These are phyloP conservation scores for Chrysophaeum taylorii DNA, from an alignment of 352 stramenopile genomes.

Conservation along the genomic window DNA sequence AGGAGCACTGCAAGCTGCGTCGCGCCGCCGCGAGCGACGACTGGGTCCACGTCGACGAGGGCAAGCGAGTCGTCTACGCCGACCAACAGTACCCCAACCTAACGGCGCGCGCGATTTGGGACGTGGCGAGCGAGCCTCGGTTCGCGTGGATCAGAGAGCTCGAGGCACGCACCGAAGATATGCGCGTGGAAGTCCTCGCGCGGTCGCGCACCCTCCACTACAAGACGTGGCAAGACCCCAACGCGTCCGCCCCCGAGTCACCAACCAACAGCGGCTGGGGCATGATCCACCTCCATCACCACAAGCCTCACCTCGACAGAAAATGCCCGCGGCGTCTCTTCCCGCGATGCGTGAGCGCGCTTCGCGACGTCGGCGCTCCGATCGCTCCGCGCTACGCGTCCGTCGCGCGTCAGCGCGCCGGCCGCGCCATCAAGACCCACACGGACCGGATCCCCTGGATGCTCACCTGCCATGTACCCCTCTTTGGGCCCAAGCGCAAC, in stretches of 20 bases:
- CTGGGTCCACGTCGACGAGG: not conserved
- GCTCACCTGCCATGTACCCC: not conserved
- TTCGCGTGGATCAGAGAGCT: not conserved
- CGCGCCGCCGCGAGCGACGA: not conserved
- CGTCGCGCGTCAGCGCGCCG: not conserved
- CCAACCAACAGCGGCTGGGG: slow-evolving; percentile 5
- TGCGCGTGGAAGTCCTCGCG: not conserved
- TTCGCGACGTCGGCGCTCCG: not conserved
- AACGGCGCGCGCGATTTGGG: not conserved
- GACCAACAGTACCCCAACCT: not conserved
- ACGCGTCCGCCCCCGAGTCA: no score
- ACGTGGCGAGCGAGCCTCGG: not conserved
- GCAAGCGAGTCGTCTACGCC: not conserved
- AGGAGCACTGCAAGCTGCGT: not conserved
- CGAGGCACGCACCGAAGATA: not conserved
- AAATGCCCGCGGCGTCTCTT: no score
- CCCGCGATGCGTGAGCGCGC: not conserved
- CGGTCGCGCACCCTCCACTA: not conserved
- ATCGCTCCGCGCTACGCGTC: not conserved
- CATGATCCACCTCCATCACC: not conserved
- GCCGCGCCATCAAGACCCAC: not conserved
- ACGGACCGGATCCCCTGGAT: not conserved
- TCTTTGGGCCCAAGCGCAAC: not conserved
- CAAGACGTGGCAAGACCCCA: not conserved
- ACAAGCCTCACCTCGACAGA: no score